A percentile compares a stretch with the other conserved stretches of the same genome.
These are phyloP conservation scores for Xylariaceae sp. DNA, from an alignment of 2,329 filamentous ascomycete species.

Conservation along the genomic window DNA sequence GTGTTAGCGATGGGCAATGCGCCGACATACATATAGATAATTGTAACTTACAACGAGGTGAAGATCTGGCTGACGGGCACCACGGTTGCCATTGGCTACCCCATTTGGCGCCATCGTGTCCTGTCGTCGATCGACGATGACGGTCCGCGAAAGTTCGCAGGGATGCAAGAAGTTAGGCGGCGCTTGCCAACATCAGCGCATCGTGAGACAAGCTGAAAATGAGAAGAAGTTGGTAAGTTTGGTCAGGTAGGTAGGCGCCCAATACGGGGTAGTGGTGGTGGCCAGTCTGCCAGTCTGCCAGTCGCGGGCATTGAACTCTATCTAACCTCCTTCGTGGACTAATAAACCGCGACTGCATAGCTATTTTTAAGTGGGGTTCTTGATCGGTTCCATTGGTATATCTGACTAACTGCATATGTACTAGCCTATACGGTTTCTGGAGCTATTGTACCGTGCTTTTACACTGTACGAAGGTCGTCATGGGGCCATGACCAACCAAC, in stretches of 20 bases:
- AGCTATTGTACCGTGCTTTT: too few species aligned
- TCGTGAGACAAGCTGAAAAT: slow-evolving; percentile 17
- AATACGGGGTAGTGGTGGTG: background rate
- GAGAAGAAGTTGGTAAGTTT: slow-evolving; percentile 1
- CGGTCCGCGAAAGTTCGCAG: slow-evolving; percentile 31
- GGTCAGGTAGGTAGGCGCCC: slow-evolving; percentile 15
- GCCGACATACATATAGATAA: background rate
- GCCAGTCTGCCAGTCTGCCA: slow-evolving; percentile 1
- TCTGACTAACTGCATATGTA: too few species aligned
- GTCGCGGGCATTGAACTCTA: slow-evolving; percentile 23
- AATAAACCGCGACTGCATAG: slow-evolving; percentile 27
- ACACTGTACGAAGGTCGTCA: slow-evolving; percentile 15
- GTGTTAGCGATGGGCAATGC: slow-evolving; percentile 37
- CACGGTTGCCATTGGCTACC: slow-evolving; percentile 39
- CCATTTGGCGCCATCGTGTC: slow-evolving; percentile 44
- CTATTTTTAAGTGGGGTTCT: slow-evolving; percentile 26
- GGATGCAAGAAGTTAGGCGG: slow-evolving; percentile 18
- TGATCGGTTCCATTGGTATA: slow-evolving; percentile 1
- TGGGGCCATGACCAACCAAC: too few species aligned
- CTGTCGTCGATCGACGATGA: slow-evolving; percentile 25
- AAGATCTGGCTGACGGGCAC: slow-evolving; percentile 52
- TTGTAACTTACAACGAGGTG: slow-evolving; percentile 53
- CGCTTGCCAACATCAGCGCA: slow-evolving; percentile 29
- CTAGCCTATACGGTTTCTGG: background rate
- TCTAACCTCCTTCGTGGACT: slow-evolving; percentile 12